Conservation (phyloP, 106 monocot genomes). For the Alisma plantagoaquatica region DNA sequence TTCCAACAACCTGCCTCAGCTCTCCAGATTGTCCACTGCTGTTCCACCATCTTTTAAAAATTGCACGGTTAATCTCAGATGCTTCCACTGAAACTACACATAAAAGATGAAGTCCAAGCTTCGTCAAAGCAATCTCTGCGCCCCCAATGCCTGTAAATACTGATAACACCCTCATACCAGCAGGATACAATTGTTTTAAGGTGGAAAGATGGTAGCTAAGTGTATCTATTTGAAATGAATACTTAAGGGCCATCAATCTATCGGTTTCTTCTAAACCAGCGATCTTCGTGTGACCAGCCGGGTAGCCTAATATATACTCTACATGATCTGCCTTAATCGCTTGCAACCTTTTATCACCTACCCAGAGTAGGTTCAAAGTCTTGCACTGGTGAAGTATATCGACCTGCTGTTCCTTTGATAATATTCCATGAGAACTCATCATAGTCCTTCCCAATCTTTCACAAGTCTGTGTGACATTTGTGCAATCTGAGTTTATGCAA, state of each 20-base stretch:
- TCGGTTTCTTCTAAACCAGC: slow-evolving; percentile 23
- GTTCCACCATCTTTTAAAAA: slow-evolving; percentile 70
- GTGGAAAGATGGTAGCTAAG: slow-evolving; percentile 60
- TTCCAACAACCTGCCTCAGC: slow-evolving; percentile 43
- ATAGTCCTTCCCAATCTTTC: slow-evolving; percentile 47
- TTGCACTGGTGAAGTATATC: slow-evolving; percentile 79
- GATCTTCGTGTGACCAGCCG: slow-evolving; percentile 34
- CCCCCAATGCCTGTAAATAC: slow-evolving; percentile 71
- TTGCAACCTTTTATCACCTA: slow-evolving; percentile 41
- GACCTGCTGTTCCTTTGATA: slow-evolving; percentile 50
- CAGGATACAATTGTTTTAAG: slow-evolving; percentile 48
- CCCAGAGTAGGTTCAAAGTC: slow-evolving; percentile 61
- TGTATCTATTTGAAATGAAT: slow-evolving; percentile 67
- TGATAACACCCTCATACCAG: slow-evolving; percentile 61
- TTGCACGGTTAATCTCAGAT: slow-evolving; percentile 40
- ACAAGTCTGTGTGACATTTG: slow-evolving; percentile 30
- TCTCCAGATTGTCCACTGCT: slow-evolving; percentile 42
- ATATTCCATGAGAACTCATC: slow-evolving; percentile 37
- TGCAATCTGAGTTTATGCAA: slow-evolving; percentile 32
- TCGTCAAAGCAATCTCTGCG: slow-evolving; percentile 47
- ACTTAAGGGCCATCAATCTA: slow-evolving; percentile 38
- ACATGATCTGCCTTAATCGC: slow-evolving; percentile 54
- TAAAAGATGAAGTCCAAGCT: slow-evolving; percentile 58
- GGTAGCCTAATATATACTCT: slow-evolving; percentile 68
- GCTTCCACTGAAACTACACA: slow-evolving; percentile 73